These are phyloP conservation scores for Phytophthora multivora DNA, from an alignment of 352 stramenopile species.

Conservation along the genomic window DNA sequence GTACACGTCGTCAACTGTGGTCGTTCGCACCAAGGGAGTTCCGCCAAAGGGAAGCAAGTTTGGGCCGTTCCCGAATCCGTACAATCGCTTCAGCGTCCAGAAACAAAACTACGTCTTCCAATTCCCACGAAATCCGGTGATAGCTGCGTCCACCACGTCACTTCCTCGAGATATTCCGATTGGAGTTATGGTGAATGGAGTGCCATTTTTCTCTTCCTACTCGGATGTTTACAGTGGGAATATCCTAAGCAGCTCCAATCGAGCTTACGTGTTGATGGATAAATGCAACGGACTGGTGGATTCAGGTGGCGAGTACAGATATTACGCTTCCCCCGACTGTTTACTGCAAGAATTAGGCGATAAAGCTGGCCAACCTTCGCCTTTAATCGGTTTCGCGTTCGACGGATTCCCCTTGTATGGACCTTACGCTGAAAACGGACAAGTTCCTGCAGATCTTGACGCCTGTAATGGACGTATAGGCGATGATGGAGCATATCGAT, in stretches of 20 bases:
- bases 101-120: slow-evolving; percentile 73
- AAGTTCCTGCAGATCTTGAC: slow-evolving; percentile 58
- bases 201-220: slow-evolving; percentile 61
- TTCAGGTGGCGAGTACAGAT: slow-evolving; percentile 68
- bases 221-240: slow-evolving; percentile 46
- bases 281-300: slow-evolving; percentile 78
- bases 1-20: slow-evolving; percentile 55
- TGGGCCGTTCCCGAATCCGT: slow-evolving; percentile 70
- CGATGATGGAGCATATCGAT: slow-evolving; percentile 70
- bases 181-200: slow-evolving; percentile 76
- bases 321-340: slow-evolving; percentile 74
- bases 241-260: slow-evolving; percentile 45
- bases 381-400: slow-evolving; percentile 71
- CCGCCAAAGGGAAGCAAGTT: slow-evolving; percentile 46
- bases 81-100: slow-evolving; percentile 53
- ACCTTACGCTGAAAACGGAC: slow-evolving; percentile 52
- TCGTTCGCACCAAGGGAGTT: slow-evolving; percentile 65
- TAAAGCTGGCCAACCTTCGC: slow-evolving; percentile 41
- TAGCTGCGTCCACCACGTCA: slow-evolving; percentile 23
- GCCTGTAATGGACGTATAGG: slow-evolving; percentile 67
- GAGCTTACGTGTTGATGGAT: slow-evolving; percentile 54
- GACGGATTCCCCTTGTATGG: slow-evolving; percentile 83
- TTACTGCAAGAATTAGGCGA: slow-evolving; percentile 52
- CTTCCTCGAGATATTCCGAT: slow-evolving; percentile 52
- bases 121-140: slow-evolving; percentile 52